Conservation (phyloP, 441 rosid genomes). For the Dalechampia spathulata region DNA sequence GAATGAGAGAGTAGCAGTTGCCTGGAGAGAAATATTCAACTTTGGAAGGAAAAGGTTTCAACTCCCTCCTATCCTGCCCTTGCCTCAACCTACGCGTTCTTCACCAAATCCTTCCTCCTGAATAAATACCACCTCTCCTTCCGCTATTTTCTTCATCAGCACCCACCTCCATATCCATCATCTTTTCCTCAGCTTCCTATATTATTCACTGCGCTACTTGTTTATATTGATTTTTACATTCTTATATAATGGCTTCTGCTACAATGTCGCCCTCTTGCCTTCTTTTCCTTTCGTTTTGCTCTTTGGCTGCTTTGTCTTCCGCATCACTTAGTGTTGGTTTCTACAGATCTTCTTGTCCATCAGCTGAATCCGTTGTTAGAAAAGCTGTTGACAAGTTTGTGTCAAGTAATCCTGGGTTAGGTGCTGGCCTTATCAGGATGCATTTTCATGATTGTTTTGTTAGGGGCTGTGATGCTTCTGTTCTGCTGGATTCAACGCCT, state of each 20-base stretch:
- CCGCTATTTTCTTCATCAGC: neutral
- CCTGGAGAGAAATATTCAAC: too few relatives aligned
- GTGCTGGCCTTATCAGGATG: conserved; percentile 8
- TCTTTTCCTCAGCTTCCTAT: neutral
- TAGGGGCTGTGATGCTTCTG: conserved; percentile 10
- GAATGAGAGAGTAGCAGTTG: too few relatives aligned
- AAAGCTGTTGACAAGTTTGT: neutral
- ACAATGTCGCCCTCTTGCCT: neutral
- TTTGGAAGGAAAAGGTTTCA: too few relatives aligned
- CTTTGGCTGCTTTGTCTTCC: neutral
- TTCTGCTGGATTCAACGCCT: neutral
- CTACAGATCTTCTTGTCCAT: neutral
- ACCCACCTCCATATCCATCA: neutral
- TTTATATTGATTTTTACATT: too few relatives aligned
- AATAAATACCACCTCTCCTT: neutral
- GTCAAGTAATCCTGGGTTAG: neutral
- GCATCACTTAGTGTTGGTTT: neutral
- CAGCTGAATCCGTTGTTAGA: neutral
- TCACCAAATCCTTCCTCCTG: too few relatives aligned
- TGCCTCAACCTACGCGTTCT: too few relatives aligned
- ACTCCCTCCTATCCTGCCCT: too few relatives aligned
- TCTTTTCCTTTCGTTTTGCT: neutral
- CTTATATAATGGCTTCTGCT: too few relatives aligned
- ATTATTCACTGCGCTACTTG: neutral
- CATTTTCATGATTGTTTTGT: conserved; percentile 8